Evolutionary conservation across 176 grass and related monocot genomes (phyloP).

Genomic region (Eragrostis curvula): DNA sequence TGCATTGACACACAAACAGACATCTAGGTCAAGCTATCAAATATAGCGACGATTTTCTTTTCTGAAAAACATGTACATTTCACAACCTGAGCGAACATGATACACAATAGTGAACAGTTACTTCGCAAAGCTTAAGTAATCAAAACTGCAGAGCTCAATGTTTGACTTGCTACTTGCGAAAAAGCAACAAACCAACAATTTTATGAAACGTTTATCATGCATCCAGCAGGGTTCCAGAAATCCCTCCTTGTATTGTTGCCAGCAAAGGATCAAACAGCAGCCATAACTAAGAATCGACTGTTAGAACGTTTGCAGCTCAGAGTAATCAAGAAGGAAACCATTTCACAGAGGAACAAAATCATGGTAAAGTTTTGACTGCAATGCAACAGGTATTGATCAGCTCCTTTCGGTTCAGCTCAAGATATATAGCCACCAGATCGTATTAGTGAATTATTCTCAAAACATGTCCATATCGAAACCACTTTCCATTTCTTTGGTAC

Average conservation of each 20-base stretch:
- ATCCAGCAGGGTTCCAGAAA: conserved; percentile 24
- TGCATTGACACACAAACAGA: conserved; percentile 8
- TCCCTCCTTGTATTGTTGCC: conserved; percentile 14
- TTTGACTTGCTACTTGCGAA: conserved; percentile 17
- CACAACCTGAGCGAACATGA: neutral
- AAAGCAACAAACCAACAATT: conserved; percentile 13
- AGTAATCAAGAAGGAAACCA: too few species aligned
- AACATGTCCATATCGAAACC: too few species aligned
- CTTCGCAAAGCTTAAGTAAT: neutral
- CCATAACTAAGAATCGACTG: too few species aligned
- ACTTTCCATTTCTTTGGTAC: neutral
- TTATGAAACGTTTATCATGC: conserved; percentile 26
- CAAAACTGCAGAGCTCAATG: conserved; percentile 4
- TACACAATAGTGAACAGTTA: neutral
- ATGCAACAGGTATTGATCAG: too few species aligned
- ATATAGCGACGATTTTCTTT: neutral
- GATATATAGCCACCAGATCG: neutral
- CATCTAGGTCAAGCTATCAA: conserved; percentile 25
- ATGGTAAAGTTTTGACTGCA: too few species aligned
- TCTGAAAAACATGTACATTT: conserved; percentile 31
- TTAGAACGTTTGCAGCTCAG: too few species aligned
- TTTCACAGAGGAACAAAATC: too few species aligned
- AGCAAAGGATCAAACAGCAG: neutral
- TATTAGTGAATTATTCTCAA: too few species aligned
- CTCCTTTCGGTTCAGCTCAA: neutral